Percentiles rank a stretch among this genome's conserved stretches.
Evolutionary conservation across 2,329 filamentous ascomycete species (phyloP).

Genomic region (Penicillium sp.): DNA sequence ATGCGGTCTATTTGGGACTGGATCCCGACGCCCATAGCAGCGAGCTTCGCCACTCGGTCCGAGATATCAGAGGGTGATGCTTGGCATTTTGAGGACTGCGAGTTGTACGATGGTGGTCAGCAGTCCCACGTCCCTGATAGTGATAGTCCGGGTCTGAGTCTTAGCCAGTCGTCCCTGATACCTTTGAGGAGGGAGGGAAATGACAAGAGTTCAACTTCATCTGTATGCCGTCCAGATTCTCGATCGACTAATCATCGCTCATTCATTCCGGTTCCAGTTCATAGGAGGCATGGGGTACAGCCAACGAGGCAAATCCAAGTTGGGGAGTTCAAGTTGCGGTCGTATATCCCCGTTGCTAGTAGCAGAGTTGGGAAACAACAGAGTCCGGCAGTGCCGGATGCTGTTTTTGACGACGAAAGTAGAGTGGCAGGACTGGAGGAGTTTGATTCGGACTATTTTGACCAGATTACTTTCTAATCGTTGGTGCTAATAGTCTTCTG

Average conservation of each 20-base stretch:
- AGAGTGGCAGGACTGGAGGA: too few species aligned
- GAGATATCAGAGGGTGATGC: not conserved
- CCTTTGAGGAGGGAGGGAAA: too few species aligned
- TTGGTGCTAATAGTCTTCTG: too few species aligned
- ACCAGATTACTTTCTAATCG: slow-evolving; percentile 17
- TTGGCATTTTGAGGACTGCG: not conserved
- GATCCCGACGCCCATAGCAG: not conserved
- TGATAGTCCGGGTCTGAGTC: too few species aligned
- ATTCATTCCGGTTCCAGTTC: slow-evolving; percentile 5
- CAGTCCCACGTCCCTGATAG: too few species aligned
- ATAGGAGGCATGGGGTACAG: not conserved
- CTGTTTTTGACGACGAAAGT: too few species aligned
- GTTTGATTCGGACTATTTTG: slow-evolving; percentile 17
- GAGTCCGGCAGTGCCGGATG: not conserved
- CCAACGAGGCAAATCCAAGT: not conserved
- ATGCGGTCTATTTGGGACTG: not conserved
- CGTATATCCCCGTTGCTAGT: not conserved
- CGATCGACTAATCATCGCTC: slow-evolving; percentile 6
- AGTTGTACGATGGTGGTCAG: not conserved
- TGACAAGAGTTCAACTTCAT: too few species aligned
- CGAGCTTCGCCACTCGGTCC: not conserved
- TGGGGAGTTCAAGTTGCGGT: not conserved
- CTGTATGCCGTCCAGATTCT: too few species aligned
- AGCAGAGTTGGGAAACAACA: not conserved
- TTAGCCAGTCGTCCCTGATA: too few species aligned